Base-by-base conservation (phyloP, 2,329 filamentous ascomycete species). In the Diaporthe citri region DNA sequence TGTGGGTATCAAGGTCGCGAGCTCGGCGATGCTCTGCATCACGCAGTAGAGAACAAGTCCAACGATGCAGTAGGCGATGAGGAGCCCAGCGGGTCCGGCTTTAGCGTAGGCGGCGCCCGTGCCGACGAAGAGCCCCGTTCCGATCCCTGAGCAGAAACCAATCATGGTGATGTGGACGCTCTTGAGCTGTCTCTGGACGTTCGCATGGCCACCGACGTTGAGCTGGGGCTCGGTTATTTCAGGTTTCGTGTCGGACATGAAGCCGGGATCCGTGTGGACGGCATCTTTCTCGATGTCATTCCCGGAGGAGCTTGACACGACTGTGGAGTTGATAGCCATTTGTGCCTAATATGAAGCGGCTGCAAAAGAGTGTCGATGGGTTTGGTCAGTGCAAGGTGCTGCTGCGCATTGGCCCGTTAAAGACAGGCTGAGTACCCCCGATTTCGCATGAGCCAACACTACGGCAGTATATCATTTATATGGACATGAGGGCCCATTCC, bases 81-180 rank as follows among this genome's bases (percentile, higher is more conserved):
- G 74, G 76, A 43, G 73, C 57, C 48, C 77, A 4, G 77, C 77
- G 15, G 77, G 77, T 4, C 77, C 77, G 28, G 74, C 77, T 39
- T 77, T 76, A 34, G 75, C 69, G 28, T 78, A 75, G 28, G 75
- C 73, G 25, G 56, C 43, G 10, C 72, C 77, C 6, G 77, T 76
- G 3, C 77, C 77, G 28, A 78, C 59, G 67, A 78, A 78, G 25
- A 78, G 71, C 20, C 77, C 77, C 4, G 77, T 78, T 5, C 77
- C 77, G 41, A 77, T 77, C 5, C 76, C 77, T 28, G 76, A 75
- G 55, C 77, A 76, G 52, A 77, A 77, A 5, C 75, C 77, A 36
- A 77, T 77, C 77, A 77, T 77, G 28, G 75, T 76, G 46, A 76
- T 70, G 34, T 76, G 75, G 60, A 76, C 74, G 55, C 72, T 72